phyloP scores from a whole-genome alignment of 73 alveolate species.

The Paraurostyla sp. region DNA sequence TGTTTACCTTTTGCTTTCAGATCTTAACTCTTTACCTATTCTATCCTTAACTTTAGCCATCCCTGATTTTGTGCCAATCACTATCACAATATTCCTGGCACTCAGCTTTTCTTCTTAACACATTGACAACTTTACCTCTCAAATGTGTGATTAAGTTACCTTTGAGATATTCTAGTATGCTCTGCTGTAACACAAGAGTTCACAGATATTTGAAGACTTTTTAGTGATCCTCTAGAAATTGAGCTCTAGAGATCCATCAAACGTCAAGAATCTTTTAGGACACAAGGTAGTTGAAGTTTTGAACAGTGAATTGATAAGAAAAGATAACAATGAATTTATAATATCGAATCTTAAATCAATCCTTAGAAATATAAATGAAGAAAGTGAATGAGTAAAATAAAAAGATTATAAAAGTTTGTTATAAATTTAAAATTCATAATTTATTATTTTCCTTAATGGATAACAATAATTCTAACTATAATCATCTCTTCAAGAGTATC shows the following conservation, averaged over 20 bases:
- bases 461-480: conserved; percentile 40
- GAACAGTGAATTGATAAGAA: conserved; percentile 12
- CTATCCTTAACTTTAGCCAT: conserved; percentile 33
- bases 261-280: not conserved
- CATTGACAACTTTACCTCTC: not conserved
- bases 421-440: not conserved
- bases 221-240: conserved; percentile 22
- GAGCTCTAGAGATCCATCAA: conserved; percentile 13
- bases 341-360: conserved; percentile 24
- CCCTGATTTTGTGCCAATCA: conserved; percentile 1
- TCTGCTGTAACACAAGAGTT: not conserved
- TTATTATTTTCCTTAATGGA: not conserved
- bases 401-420: not conserved
- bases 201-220: conserved; percentile 35
- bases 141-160: conserved; percentile 23
- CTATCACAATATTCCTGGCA: conserved; percentile 40
- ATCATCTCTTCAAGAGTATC: conserved; percentile 65
- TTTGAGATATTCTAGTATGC: conserved; percentile 35
- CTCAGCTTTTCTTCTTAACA: not conserved
- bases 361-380: conserved; percentile 23
- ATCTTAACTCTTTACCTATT: not conserved
- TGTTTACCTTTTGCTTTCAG: not conserved
- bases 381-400: not conserved
- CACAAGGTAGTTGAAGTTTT: not conserved
- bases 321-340: not conserved